Evolutionary conservation across 139 green algal genomes (phyloP), one percentile per base, ranked within the genome.

Genomic region (Coccomyxa sp.): DNA sequence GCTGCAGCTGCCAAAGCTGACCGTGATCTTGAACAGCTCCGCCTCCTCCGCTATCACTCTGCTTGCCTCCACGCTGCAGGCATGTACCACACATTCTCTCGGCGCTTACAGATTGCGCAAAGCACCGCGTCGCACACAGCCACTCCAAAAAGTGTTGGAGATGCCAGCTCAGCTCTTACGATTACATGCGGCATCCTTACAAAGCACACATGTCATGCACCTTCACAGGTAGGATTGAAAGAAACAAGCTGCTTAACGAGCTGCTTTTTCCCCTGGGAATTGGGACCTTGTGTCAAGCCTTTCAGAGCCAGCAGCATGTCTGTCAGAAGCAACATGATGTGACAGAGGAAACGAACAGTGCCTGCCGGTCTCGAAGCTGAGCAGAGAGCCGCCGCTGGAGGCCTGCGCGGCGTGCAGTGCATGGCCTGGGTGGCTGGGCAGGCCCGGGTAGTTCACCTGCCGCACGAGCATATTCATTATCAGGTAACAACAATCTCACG

Each of bases 11-110:
- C 95, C 96, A 88, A 99, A 98, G 74, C 88, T 94, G 25, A 99
- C 97, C 18, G 96, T 98, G 88, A 98, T 95, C 85, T 97, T 98
- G 90, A 95, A 98, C 75, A 99, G 90, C 89, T 94, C 86, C 10
- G 94, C 92, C 75, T 92, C 85, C 87, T 98, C 93, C 45, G 95
- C 94, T 27, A 99, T 91, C 16, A 94, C 83, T 58, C 94, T 91
- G 76, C 86, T 93, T 1, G 90, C 93, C 25, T 91, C 86, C 74
- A 91, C 82, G 31, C 80, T 90, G 68, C 83, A 75, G 15, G 27
- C 38, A 28, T 58, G 30, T 9, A 75, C 0, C 15, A 28, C 57
- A 79, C 0, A n/a, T 7, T n/a, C 67, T 31, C 25, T 51, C 25
- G 27, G 25, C 25, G 67, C 25, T 76, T 76, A n/a, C 76, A 27